phyloP scores from a whole-genome alignment of 768 basidiomycete species.

The Mycena rosella region DNA sequence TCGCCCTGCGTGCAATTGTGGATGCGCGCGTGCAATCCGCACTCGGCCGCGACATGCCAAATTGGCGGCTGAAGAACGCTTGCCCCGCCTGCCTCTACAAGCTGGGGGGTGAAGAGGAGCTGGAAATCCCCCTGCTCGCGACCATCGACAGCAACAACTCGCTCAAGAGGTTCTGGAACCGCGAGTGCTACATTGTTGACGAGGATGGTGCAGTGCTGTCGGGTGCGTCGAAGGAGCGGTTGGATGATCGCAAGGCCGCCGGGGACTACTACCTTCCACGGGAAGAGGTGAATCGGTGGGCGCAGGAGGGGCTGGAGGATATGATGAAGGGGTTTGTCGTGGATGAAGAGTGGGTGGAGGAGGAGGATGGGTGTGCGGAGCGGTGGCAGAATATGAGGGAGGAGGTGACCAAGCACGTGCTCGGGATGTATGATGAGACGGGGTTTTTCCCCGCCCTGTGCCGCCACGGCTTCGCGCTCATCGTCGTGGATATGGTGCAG shows the following conservation, averaged over 20 bases:
- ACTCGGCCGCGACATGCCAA: not conserved
- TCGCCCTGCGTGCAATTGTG: not conserved
- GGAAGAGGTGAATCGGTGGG: not conserved
- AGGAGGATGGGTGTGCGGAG: too few species aligned
- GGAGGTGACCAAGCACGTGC: not conserved
- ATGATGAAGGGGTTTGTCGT: not conserved
- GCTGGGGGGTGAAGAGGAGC: not conserved
- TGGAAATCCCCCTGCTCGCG: not conserved
- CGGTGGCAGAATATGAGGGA: slow-evolving; percentile 11
- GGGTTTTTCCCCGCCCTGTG: not conserved
- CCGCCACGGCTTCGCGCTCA: not conserved
- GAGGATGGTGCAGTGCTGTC: not conserved
- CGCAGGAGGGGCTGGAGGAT: not conserved
- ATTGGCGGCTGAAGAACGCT: too few species aligned
- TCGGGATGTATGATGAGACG: not conserved
- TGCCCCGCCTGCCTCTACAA: not conserved
- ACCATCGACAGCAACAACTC: slow-evolving; percentile 17
- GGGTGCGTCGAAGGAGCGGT: not conserved
- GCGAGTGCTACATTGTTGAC: not conserved
- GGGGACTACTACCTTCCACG: not conserved
- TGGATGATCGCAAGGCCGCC: not conserved
- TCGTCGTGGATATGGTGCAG: not conserved
- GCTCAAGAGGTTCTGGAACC: not conserved
- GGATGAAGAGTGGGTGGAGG: too few species aligned
- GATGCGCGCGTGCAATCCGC: not conserved